These are phyloP conservation scores for Coemansia sp. DNA, from an alignment of 192 early-diverging fungal genomes.

Conservation along the genomic window DNA sequence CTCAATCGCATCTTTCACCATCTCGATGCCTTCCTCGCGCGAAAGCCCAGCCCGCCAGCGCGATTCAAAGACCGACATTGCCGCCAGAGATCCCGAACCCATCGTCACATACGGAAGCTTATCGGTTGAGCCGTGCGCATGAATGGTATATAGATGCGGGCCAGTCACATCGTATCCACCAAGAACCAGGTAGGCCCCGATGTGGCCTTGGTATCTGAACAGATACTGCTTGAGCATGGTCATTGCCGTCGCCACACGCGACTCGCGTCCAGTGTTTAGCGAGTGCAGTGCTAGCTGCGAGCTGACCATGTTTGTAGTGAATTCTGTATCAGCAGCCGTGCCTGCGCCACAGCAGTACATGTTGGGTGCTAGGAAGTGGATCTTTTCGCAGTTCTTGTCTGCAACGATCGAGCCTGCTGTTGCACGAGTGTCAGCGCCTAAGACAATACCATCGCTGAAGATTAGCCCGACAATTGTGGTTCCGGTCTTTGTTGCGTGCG, in stretches of 20 bases:
- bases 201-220: constrained; percentile 94
- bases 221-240: constrained; percentile 98
- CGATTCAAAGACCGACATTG: constrained; percentile 95
- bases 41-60: constrained; percentile 76
- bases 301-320: constrained; percentile 87
- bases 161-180: constrained; percentile 91
- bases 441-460: constrained; percentile 91
- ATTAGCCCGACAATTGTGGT: constrained; percentile 95
- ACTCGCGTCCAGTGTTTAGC: constrained; percentile 82
- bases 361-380: constrained; percentile 97
- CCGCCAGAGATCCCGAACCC: constrained; percentile 93
- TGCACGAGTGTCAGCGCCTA: constrained; percentile 97
- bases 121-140: constrained; percentile 94
- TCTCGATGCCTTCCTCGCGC: constrained; percentile 83
- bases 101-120: constrained; percentile 96
- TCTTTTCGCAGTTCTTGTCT: constrained; percentile 99
- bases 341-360: constrained; percentile 98
- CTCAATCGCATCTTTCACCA: constrained; percentile 92
- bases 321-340: constrained; percentile 98
- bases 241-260: constrained; percentile 90
- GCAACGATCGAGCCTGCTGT: constrained; percentile 94
- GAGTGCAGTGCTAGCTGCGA: constrained; percentile 94
- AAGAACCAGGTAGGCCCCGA: constrained; percentile 91
- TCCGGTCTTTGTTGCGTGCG: constrained; percentile 90
- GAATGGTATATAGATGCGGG: constrained; percentile 86